Evolutionary conservation across 2,329 filamentous ascomycete species (phyloP).

Genomic region (Diaporthe citriasiana): DNA sequence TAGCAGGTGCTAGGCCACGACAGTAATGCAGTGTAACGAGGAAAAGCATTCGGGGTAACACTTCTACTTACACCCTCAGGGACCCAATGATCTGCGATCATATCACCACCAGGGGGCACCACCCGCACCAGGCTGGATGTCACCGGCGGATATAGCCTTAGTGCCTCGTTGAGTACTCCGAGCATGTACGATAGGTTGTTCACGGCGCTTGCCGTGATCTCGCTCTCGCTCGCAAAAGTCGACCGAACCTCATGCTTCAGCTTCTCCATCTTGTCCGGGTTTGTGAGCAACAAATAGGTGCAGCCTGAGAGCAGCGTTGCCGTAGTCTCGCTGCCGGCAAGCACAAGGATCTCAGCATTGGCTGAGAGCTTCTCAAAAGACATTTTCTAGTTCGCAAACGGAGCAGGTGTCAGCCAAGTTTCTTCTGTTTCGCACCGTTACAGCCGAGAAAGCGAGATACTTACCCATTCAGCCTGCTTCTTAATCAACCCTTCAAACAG

Average conservation of each 20-base stretch:
- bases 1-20: neutral
- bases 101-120: slow-evolving; percentile 34
- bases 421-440: neutral
- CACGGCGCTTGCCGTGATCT: slow-evolving; percentile 51
- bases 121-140: slow-evolving; percentile 34
- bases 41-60: neutral
- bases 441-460: neutral
- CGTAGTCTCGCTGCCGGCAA: slow-evolving; percentile 42
- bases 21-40: neutral
- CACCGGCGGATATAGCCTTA: slow-evolving; percentile 55
- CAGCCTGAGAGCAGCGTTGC: slow-evolving; percentile 41
- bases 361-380: slow-evolving; percentile 15
- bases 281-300: slow-evolving; percentile 43
- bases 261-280: slow-evolving; percentile 47
- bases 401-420: neutral
- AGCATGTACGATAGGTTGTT: slow-evolving; percentile 51
- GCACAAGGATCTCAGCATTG: slow-evolving; percentile 28
- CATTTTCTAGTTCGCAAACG: neutral
- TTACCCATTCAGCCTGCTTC: slow-evolving; percentile 18
- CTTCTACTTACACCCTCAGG: slow-evolving; percentile 35
- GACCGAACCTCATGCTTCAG: slow-evolving; percentile 54
- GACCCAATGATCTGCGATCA: slow-evolving; percentile 35
- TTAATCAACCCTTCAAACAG: slow-evolving; percentile 17
- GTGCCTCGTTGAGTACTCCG: slow-evolving; percentile 55
- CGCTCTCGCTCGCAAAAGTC: slow-evolving; percentile 49